These are phyloP conservation scores for Venturiaceae sp. DNA, from an alignment of 2,329 filamentous ascomycete species.

Conservation along the genomic window DNA sequence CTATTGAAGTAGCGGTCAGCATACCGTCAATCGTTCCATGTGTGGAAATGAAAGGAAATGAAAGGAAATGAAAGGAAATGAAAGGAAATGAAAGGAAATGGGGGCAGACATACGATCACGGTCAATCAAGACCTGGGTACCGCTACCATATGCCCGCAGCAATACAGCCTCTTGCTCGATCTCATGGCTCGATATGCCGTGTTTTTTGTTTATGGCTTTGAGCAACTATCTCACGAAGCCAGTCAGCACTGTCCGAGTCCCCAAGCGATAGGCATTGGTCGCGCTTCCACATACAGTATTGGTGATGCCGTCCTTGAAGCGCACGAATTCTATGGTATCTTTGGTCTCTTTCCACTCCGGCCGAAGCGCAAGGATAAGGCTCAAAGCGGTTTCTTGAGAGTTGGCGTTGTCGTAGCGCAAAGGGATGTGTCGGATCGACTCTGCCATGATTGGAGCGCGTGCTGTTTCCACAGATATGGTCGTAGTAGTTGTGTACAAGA, in stretches of 20 bases:
- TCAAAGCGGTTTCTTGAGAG: constrained; percentile 67
- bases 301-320: constrained; percentile 96
- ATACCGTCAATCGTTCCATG: background rate
- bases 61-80: background rate
- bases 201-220: constrained; percentile 62
- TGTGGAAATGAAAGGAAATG: background rate
- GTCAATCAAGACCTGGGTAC: constrained; percentile 92
- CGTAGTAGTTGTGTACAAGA: background rate
- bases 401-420: constrained; percentile 70
- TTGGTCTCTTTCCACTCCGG: constrained; percentile 72
- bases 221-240: constrained; percentile 43
- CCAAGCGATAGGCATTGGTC: constrained; percentile 1
- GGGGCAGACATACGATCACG: constrained; percentile 60
- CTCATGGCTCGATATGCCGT: constrained; percentile 63
- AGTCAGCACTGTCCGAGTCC: background rate
- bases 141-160: constrained; percentile 86
- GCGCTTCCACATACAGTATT: constrained; percentile 59
- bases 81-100: constrained; percentile 12
- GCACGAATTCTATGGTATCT: constrained; percentile 71
- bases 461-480: too few relatives aligned
- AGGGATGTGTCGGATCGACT: constrained; percentile 46
- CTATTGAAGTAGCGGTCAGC: constrained; percentile 23
- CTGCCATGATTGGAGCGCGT: background rate
- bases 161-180: constrained; percentile 79
- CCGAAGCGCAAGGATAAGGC: constrained; percentile 67